Conservation (phyloP, 139 green algal species). For the Coelastrella sp. region DNA sequence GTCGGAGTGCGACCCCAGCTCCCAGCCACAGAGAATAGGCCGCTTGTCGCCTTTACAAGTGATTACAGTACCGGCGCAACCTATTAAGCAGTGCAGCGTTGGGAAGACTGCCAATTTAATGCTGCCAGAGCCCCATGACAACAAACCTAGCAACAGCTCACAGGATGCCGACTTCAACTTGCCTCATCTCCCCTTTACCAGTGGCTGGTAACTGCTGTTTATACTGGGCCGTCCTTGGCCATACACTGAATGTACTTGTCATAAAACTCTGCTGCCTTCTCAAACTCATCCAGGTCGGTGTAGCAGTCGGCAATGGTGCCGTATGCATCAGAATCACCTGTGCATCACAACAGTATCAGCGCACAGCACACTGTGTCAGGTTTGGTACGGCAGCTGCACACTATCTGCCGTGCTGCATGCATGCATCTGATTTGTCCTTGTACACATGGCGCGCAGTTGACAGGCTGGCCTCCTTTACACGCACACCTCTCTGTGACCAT, state of each 20-base stretch:
- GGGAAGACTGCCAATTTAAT: too few relatives aligned
- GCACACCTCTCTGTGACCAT: background rate
- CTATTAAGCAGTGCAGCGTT: too few relatives aligned
- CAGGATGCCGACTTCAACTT: too few relatives aligned
- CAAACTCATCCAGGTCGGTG: conserved; percentile 93
- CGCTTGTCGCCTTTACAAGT: too few relatives aligned
- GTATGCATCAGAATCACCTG: conserved; percentile 61
- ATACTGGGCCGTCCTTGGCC: conserved; percentile 43
- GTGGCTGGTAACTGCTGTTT: background rate
- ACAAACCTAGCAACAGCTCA: too few relatives aligned
- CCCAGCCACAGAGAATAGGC: too few relatives aligned
- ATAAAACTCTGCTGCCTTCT: conserved; percentile 90
- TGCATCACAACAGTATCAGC: background rate
- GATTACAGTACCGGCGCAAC: too few relatives aligned
- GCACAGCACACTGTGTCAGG: background rate
- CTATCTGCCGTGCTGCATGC: background rate
- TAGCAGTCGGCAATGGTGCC: conserved; percentile 96
- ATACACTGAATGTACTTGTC: conserved; percentile 75
- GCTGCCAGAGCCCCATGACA: too few relatives aligned
- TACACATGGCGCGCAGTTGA: background rate
- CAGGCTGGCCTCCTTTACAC: background rate
- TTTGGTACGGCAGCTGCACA: background rate
- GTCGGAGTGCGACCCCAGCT: too few relatives aligned
- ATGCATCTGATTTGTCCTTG: background rate
- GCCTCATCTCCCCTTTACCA: too few relatives aligned